Evolutionary conservation across 208 protist genomes (phyloP).

Genomic region (Leishmania amazonensis): DNA sequence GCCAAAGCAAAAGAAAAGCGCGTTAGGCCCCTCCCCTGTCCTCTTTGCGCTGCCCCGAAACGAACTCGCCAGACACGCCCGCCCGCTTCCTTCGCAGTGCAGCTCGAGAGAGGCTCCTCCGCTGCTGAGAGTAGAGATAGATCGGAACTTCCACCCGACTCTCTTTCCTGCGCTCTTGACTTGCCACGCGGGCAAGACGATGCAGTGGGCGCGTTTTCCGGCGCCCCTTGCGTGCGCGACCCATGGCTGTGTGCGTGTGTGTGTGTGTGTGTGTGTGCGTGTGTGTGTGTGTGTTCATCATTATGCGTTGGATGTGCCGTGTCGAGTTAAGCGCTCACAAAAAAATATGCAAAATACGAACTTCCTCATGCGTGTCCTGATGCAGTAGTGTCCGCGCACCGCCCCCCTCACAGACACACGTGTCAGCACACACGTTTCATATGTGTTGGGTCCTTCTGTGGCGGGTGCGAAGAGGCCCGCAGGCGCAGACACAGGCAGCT

Average conservation of each 20-base stretch:
- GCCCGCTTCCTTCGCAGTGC: not conserved
- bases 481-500: not conserved
- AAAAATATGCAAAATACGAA: no score
- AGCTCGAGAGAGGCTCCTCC: not conserved
- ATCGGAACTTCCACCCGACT: no score
- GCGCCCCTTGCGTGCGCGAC: not conserved
- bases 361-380: not conserved
- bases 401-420: not conserved
- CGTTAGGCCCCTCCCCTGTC: not conserved
- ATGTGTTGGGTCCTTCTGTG: not conserved
- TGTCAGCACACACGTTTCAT: not conserved
- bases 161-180: not conserved
- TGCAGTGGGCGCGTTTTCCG: not conserved
- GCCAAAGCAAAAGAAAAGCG: not conserved
- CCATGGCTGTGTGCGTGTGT: not conserved
- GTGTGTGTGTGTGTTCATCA: not conserved
- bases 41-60: not conserved
- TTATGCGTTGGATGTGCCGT: not conserved
- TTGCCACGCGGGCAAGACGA: not conserved
- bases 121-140: not conserved
- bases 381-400: not conserved
- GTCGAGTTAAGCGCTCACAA: constrained; percentile 1
- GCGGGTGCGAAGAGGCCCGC: not conserved
- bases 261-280: not conserved
- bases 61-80: not conserved